Evolutionary conservation across 805 yeast genomes (phyloP), one percentile per base, ranked within the genome.

Genomic region (Barnettozyma populi): DNA sequence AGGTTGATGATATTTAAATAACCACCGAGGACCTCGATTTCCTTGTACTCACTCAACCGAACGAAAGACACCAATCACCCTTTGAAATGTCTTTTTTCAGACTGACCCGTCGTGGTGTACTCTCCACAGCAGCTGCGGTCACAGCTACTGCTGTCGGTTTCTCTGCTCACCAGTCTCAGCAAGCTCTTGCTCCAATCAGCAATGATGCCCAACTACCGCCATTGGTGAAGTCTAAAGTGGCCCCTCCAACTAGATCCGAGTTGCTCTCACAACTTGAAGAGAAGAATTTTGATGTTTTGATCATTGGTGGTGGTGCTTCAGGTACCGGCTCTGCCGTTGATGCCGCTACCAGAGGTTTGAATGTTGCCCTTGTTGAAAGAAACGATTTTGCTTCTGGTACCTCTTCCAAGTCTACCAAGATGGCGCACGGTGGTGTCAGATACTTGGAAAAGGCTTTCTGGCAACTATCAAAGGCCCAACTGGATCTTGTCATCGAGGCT

Each of bases 371-470:
- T 49, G 76, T 90, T 50, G 98, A 90, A 68, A 84, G 84, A 63
- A 81, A 80, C 54, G 98, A 90, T 71, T 90, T 86, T 63, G 96
- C 96, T 7, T 76, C 89, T 9, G 97, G 96, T 37, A 92, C 97
- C 14, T 86, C 95, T 8, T 89, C 97, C 32, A 86, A 90, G 61
- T 86, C 96, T 14, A 90, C 98, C 43, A 90, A 90, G 71, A 86
- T 90, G 82, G 96, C 96, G 39, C 98, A 90, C 64, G 98, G 98
- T 56, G 98, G 98, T 65, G 97, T 90, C 38, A 76, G 98, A 61
- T 90, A 90, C 67, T 76, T 90, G 61, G 98, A 90, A 66, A 90
- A 90, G 72, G 97, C 97, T 36, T 80, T 90, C 60, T 89, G 89
- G 79, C 90, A 89, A 70, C 75, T 90, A 45, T 90, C 95, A 49